Base-by-base conservation (phyloP, 192 early-diverging fungal genomes). In the Coemansia erecta region DNA sequence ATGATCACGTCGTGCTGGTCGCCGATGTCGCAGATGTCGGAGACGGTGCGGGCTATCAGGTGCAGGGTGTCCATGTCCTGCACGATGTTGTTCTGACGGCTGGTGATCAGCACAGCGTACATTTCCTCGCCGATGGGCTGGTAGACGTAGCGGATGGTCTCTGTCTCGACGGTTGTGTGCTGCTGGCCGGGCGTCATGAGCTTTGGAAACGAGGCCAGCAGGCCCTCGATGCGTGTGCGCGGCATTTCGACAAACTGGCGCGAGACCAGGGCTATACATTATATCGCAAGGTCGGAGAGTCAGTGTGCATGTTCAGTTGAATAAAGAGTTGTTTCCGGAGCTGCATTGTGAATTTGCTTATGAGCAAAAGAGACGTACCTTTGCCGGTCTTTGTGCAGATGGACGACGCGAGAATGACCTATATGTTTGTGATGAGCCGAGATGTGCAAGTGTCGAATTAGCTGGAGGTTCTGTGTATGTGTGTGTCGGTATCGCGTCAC, bases 171-270 rank as follows among this genome's bases (percentile, higher is more conserved):
- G 21, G 93, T 98, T 22, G 97, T 98, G 68, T 97, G 94, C 79
- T 99, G 95, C 63, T 97, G 72, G 18, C 85, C 86, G 8, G 87
- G 72, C 48, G 87, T 89, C 63, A 97, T 92, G 48, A 99, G 83
- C 82, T 98, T 99, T 45, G 97, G 97, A 61, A 98, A 98, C 52
- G 95, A 94, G 11, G 92, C 92, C 58, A 98, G 74, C 35, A 98
- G 82, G 19, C 95, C 97, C 68, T 98, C 97, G 60, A 98, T 98
- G 68, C 97, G 89, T 35, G 95, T 87, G 24, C 94, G 87, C 48
- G 92, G 91, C 90, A 98, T 97, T 58, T 97, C 97, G 37, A 94
- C 85, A 77, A 98, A 98, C 81, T 98, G 97, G 46, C 97, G 91
- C 58, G 91, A 93, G 58, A 92, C 89, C 61, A 94, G 76, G 23